Base-by-base conservation (phyloP, 352 stramenopile genomes). In the Pythium insidiosum region DNA sequence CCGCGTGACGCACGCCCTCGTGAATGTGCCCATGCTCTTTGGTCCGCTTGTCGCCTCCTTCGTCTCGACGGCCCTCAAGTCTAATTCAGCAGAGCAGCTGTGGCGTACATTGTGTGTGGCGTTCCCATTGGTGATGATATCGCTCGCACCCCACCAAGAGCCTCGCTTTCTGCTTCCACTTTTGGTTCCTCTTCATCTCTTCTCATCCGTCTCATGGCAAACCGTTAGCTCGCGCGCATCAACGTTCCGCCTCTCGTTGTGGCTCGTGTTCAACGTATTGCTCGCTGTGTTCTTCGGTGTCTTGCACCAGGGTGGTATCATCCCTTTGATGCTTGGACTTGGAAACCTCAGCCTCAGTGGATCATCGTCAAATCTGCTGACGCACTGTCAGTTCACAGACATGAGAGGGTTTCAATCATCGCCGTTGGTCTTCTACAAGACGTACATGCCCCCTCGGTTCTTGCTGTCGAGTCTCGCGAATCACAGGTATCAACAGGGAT, bases 21-120 rank as follows among this genome's bases (percentile, higher is more conserved):
- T 97, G 18, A 97, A 97, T 56, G 86, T 97, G 84, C 83, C 84
- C 10, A 77, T 97, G 61, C 67, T 98, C 39, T 98, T 95, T 60
- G 88, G 87, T 6, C 86, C 88, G 40, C 51, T 96, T 10, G 77
- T 80, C 44, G n/a, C n/a, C n/a, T n/a, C n/a, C n/a, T n/a, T n/a
- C n/a, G n/a, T n/a, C n/a, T n/a, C n/a, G n/a, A n/a, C n/a, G n/a
- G n/a, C n/a, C n/a, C n/a, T n/a, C n/a, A n/a, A n/a, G n/a, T n/a
- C n/a, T n/a, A n/a, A n/a, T n/a, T n/a, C n/a, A n/a, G n/a, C n/a
- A n/a, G n/a, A n/a, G n/a, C n/a, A n/a, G n/a, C n/a, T n/a, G n/a
- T n/a, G n/a, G n/a, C n/a, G n/a, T n/a, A n/a, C n/a, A n/a, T n/a
- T 49, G 4, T 76, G 61, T 9, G 73, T 88, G 31, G 37, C 94